phyloP scores from a whole-genome alignment of 169 alveolate genomes.

The Eimeria maxima region DNA sequence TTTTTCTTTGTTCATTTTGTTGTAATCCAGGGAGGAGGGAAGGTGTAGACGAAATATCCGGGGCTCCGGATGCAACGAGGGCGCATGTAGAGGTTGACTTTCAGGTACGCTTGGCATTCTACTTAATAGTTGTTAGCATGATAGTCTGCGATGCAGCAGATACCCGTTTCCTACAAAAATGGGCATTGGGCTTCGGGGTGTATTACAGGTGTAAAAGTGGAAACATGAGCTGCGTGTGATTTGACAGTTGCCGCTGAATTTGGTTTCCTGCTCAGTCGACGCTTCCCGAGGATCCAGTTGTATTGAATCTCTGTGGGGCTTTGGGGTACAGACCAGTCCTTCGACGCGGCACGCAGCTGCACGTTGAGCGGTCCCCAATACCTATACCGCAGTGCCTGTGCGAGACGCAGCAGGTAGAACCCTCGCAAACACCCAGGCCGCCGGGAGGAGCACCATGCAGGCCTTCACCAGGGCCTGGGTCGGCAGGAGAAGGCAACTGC shows the following conservation, averaged over 20 bases:
- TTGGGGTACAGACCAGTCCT: constrained; percentile 62
- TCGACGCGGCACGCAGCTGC: constrained; percentile 71
- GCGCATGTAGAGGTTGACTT: constrained; percentile 47
- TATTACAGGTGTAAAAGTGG: neutral
- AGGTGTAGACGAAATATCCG: constrained; percentile 7
- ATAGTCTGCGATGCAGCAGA: neutral
- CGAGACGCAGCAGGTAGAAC: constrained; percentile 1
- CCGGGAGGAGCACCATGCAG: neutral
- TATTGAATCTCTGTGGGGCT: constrained; percentile 15
- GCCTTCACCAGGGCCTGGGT: neutral
- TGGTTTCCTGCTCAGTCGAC: constrained; percentile 37
- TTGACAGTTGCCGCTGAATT: neutral
- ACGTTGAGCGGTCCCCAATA: constrained; percentile 36
- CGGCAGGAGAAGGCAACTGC: constrained; percentile 16
- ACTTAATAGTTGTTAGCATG: neutral
- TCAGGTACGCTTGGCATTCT: neutral
- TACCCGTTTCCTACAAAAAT: neutral
- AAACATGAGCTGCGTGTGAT: neutral
- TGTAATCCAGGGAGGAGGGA: neutral
- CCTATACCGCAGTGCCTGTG: constrained; percentile 46
- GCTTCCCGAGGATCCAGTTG: constrained; percentile 51
- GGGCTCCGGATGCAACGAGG: neutral
- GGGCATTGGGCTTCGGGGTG: neutral
- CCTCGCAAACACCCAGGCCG: neutral
- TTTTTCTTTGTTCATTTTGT: neutral